Percentiles rank a stretch among this genome's conserved stretches.
Evolutionary conservation across 257 asterid genomes (phyloP).

Genomic region (Buddleja alternifolia): DNA sequence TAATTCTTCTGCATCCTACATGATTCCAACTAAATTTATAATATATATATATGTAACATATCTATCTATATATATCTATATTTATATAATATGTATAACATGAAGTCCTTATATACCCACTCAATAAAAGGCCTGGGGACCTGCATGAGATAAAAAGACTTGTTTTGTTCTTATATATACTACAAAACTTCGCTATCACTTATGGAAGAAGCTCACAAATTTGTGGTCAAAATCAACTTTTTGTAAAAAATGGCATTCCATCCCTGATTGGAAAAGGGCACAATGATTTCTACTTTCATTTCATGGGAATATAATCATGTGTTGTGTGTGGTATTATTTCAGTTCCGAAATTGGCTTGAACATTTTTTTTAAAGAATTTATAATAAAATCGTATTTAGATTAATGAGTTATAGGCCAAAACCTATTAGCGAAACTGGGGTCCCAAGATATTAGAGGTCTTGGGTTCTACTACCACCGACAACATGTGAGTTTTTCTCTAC

Average conservation of each 20-base stretch:
- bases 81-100: neutral
- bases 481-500: no score
- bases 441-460: no score
- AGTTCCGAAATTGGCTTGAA: neutral
- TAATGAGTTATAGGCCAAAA: no score
- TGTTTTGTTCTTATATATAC: slow-evolving; percentile 29
- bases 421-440: no score
- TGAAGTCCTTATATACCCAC: slow-evolving; percentile 37
- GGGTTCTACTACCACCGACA: no score
- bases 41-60: neutral
- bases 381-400: no score
- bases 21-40: slow-evolving; percentile 20
- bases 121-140: slow-evolving; percentile 31
- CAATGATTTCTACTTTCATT: slow-evolving; percentile 25
- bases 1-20: neutral
- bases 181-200: slow-evolving; percentile 12
- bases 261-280: slow-evolving; percentile 20
- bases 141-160: slow-evolving; percentile 36
- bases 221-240: slow-evolving; percentile 53
- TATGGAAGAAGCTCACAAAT: slow-evolving; percentile 20
- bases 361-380: no score
- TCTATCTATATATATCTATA: neutral
- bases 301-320: slow-evolving; percentile 32
- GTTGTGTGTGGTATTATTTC: no score
- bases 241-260: slow-evolving; percentile 33